Percentiles rank a stretch among this genome's conserved stretches.
Conservation (phyloP, 176 grass and related monocot genomes). For the Urochloa ruziziensis region DNA sequence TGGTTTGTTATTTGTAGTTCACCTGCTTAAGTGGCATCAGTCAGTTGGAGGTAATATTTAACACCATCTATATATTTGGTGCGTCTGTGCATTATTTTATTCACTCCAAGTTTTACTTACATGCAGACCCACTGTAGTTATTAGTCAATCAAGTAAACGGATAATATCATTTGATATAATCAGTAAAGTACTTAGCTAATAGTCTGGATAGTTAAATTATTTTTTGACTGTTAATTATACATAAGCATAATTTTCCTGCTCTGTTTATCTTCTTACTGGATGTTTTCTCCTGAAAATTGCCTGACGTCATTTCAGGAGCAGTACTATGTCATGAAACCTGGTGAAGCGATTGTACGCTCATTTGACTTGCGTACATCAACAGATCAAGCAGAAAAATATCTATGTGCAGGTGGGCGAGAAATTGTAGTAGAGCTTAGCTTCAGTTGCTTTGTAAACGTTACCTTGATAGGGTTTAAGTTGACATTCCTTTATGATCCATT, state of each 20-base stretch:
- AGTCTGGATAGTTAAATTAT: background rate
- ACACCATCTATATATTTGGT: background rate
- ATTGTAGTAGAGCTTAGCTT: background rate
- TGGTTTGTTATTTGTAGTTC: constrained; percentile 62
- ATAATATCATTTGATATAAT: background rate
- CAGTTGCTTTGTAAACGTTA: background rate
- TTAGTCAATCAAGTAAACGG: background rate
- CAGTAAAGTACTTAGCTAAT: background rate
- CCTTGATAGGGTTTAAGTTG: constrained; percentile 8
- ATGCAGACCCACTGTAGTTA: background rate
- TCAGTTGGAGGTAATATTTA: constrained; percentile 68
- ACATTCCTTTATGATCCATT: constrained; percentile 20
- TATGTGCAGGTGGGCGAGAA: constrained; percentile 56
- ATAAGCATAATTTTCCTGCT: background rate
- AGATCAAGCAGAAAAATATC: constrained; percentile 69
- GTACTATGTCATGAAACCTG: constrained; percentile 76
- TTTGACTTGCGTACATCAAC: constrained; percentile 61
- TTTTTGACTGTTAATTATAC: background rate
- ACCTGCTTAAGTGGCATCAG: constrained; percentile 64
- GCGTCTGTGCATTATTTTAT: background rate
- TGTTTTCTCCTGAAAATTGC: background rate
- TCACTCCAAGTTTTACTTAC: background rate
- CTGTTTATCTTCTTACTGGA: background rate
- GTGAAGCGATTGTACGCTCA: constrained; percentile 34
- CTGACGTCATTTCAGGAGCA: constrained; percentile 67